Evolutionary conservation across 257 asterid species (phyloP), one percentile per base, ranked within the genome.

Genomic region (Plectranthus barbatus): DNA sequence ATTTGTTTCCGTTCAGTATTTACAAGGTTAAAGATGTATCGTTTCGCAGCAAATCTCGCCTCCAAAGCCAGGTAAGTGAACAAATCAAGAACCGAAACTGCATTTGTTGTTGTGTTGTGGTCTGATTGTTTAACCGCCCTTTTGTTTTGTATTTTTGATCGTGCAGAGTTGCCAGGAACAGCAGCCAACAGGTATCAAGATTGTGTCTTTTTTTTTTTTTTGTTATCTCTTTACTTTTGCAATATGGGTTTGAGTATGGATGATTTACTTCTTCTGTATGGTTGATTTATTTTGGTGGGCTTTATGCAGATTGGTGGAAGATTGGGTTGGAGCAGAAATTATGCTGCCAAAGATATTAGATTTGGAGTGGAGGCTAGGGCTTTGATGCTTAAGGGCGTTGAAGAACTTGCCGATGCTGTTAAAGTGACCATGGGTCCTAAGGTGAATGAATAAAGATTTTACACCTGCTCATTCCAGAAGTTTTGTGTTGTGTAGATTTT

Each of bases 341-440:
- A 86, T 86, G 95, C 98, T 0, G 98, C 96, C 0, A 91, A 91
- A 69, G 98, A 91, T 66, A 81, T 91, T 49, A 76, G 85, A 66
- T 91, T 91, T 75, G 96, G 96, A 18, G 94, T 84, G 9, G 98
- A 88, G 68, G 96, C 98, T 13, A 88, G 96, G 60, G 87, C 92
- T 13, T 37, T 80, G 76, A 88, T 91, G 96, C 95, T 91, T 23
- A 83, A 86, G 73, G 98, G 98, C 20, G 96, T 91, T 10, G 98
- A 91, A 71, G 96, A 86, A 63, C 95, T 91, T 37, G 94, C 98
- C 0, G 96, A 91, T 62, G 96, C 95, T 1, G 95, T 88, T 72
- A 81, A 80, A 83, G 94, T 88, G 18, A 91, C 98, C 18, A 88
- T 91, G 98, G 98, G 98, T 6, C 98, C 98, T 7, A 88, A 91